Conservation (phyloP, 2,329 filamentous ascomycete species). For the Septoria linicola region DNA sequence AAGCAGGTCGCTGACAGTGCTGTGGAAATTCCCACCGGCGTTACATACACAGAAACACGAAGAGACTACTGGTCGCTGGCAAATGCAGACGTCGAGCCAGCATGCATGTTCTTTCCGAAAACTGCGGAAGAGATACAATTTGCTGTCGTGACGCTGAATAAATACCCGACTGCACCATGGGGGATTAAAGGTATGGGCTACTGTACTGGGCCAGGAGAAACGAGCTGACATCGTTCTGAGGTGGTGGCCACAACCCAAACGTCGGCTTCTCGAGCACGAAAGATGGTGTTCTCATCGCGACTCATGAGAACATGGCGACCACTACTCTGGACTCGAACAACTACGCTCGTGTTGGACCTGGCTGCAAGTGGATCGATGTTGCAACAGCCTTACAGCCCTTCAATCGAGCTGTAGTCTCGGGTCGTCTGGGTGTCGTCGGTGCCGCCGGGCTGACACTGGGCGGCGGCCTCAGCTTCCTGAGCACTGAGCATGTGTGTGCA, state of each 20-base stretch:
- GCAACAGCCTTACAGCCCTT: conserved; percentile 26
- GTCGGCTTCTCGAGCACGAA: conserved; percentile 49
- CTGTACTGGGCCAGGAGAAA: not conserved
- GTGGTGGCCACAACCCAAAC: conserved; percentile 52
- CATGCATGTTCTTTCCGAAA: conserved; percentile 44
- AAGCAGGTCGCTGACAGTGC: conserved; percentile 20
- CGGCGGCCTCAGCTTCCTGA: conserved; percentile 32
- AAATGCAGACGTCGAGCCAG: conserved; percentile 24
- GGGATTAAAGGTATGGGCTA: conserved; percentile 47
- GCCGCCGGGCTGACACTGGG: conserved; percentile 34
- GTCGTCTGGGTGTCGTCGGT: conserved; percentile 31
- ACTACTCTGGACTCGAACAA: conserved; percentile 37
- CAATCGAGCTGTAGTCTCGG: conserved; percentile 27
- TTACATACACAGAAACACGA: conserved; percentile 20
- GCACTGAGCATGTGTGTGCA: conserved; percentile 33
- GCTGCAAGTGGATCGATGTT: conserved; percentile 29
- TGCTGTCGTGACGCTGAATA: conserved; percentile 52
- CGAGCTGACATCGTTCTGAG: not conserved
- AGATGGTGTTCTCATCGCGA: conserved; percentile 46
- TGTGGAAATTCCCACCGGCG: conserved; percentile 14
- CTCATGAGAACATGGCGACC: conserved; percentile 44
- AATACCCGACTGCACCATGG: conserved; percentile 51
- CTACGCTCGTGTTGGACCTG: conserved; percentile 33
- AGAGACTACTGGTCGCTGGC: conserved; percentile 25
- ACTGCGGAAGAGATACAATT: conserved; percentile 54